Conservation (phyloP, 495 filamentous ascomycete species). For the Trichoderma asperelloides region DNA sequence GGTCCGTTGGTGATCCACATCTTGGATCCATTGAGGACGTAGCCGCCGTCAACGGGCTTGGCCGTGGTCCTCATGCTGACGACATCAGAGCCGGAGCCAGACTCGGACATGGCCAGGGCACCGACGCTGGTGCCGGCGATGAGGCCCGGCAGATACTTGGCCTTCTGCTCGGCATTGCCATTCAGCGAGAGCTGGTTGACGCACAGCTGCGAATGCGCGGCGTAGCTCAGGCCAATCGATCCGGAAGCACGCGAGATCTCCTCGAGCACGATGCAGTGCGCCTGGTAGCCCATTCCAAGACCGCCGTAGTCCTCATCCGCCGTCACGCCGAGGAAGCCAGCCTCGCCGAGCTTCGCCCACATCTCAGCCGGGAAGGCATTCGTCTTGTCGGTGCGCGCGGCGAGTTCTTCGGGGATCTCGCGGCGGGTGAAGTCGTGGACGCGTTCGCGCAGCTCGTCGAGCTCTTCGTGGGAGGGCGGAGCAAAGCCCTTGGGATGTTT, state of each 20-base stretch:
- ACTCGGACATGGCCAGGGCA: conserved; percentile 92
- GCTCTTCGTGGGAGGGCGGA: conserved; percentile 64
- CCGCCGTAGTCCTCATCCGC: conserved; percentile 92
- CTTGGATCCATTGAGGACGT: conserved; percentile 80
- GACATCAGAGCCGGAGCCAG: conserved; percentile 84
- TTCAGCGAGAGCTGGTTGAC: conserved; percentile 95
- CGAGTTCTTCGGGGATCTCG: conserved; percentile 77
- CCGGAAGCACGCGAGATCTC: conserved; percentile 61
- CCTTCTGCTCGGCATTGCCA: conserved; percentile 70
- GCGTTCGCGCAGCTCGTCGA: conserved; percentile 76
- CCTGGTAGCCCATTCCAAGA: conserved; percentile 89
- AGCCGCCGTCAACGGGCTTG: conserved; percentile 74
- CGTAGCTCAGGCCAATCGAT: conserved; percentile 85
- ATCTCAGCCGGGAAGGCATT: conserved; percentile 87
- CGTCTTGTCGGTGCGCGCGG: conserved; percentile 65
- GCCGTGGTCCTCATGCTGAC: conserved; percentile 90
- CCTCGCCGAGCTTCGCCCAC: conserved; percentile 90
- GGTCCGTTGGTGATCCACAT: conserved; percentile 99
- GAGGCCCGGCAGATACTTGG: conserved; percentile 67
- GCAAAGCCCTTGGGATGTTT: conserved; percentile 83
- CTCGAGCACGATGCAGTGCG: conserved; percentile 94
- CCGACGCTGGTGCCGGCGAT: conserved; percentile 77
- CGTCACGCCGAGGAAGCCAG: conserved; percentile 87
- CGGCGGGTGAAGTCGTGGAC: conserved; percentile 88
- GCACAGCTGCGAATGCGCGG: conserved; percentile 92